These are phyloP conservation scores for Chamaenerion angustifolium DNA, from an alignment of 345 rosid genomes.

Conservation along the genomic window DNA sequence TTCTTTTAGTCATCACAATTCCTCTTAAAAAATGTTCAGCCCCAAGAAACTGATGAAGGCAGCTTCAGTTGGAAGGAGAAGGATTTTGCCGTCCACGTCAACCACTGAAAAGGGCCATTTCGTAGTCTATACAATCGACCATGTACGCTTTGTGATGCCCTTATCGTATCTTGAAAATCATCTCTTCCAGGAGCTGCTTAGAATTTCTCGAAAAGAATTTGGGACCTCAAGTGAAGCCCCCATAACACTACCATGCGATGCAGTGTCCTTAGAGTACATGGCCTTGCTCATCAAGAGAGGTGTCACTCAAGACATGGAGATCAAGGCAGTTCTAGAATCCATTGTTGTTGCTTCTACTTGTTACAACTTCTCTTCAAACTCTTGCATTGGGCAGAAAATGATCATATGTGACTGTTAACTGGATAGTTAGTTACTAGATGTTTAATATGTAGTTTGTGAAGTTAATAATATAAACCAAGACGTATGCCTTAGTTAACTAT, in stretches of 20 bases:
- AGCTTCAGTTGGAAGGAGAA: neutral
- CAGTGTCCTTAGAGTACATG: slow-evolving; percentile 6
- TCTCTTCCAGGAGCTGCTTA: slow-evolving; percentile 7
- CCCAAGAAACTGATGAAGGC: neutral
- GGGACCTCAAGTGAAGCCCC: slow-evolving; percentile 6
- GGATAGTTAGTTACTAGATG: too few species aligned
- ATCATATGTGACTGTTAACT: too few species aligned
- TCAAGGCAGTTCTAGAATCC: slow-evolving; percentile 1
- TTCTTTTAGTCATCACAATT: too few species aligned
- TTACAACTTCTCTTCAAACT: neutral
- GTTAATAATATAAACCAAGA: too few species aligned
- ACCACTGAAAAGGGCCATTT: slow-evolving; percentile 14
- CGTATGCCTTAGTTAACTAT: too few species aligned
- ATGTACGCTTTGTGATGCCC: slow-evolving; percentile 1
- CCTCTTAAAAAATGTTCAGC: neutral
- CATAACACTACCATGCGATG: slow-evolving; percentile 6
- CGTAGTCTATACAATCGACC: slow-evolving; percentile 18
- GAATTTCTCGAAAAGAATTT: slow-evolving; percentile 10
- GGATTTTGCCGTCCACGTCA: neutral
- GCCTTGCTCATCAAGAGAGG: slow-evolving; percentile 1
- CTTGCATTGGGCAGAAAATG: neutral
- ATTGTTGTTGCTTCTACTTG: neutral
- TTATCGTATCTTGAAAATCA: slow-evolving; percentile 7
- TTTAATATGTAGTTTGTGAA: too few species aligned
- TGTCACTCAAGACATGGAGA: neutral